A percentile compares a stretch with the other conserved stretches of the same genome.
These are phyloP conservation scores for Beta macrorhiza DNA, from an alignment of 179 eudicot genomes.

Conservation along the genomic window DNA sequence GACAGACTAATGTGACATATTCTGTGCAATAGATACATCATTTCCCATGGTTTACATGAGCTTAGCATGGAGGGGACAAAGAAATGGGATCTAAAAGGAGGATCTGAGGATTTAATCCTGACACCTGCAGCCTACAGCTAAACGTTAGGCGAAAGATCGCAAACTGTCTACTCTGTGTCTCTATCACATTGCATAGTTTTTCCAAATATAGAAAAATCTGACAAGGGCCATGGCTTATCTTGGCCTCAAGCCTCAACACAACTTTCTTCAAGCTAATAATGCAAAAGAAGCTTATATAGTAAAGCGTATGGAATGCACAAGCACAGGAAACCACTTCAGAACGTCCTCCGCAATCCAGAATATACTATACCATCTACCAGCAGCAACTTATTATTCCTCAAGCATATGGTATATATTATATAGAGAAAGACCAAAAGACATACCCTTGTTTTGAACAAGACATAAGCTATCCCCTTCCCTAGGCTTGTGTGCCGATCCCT, in stretches of 20 bases:
- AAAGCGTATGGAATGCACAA: background rate
- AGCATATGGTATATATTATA: background rate
- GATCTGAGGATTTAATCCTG: background rate
- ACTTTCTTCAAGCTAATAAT: background rate
- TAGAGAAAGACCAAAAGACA: conserved; percentile 5
- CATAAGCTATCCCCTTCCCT: conserved; percentile 93
- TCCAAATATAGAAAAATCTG: background rate
- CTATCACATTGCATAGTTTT: background rate
- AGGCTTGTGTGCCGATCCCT: conserved; percentile 74
- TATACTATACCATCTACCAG: background rate
- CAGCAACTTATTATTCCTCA: background rate
- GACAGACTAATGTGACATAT: background rate
- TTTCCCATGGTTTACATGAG: background rate
- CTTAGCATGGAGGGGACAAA: too few species aligned
- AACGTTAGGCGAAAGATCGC: background rate
- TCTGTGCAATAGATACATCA: background rate
- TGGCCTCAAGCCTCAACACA: background rate
- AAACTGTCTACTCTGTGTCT: background rate
- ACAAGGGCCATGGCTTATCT: background rate
- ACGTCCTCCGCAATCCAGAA: background rate
- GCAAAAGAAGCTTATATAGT: background rate
- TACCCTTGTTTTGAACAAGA: conserved; percentile 90
- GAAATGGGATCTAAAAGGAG: too few species aligned
- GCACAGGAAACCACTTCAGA: background rate
- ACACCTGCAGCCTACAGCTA: background rate